Base-by-base conservation (phyloP, 2,329 filamentous ascomycete species). In the Cercospora sojina region DNA sequence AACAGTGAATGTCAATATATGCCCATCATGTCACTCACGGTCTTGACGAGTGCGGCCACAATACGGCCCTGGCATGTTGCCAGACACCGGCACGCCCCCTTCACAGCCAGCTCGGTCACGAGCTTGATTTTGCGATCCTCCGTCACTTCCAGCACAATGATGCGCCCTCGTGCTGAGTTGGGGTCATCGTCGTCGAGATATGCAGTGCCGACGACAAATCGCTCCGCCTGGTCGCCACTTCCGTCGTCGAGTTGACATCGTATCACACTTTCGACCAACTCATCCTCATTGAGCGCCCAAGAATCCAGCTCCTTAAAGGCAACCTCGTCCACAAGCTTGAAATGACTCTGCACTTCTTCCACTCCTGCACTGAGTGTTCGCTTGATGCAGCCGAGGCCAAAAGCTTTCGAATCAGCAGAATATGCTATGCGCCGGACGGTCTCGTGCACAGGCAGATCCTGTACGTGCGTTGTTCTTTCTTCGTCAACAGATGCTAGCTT, bases 121-220 rank as follows among this genome's bases (percentile, higher is more conserved):
- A 91, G 80, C 73, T 91, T 93, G 12, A 95, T 85, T 60, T 87
- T 87, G 59, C 91, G 86, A 61, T 92, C 87, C 64, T 87, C 86
- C 59, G 91, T 90, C 31, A 98, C 87, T 59, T 96, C 93, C 32
- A 98, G 87, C 0, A 98, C 85, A 1, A 98, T 76, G 13, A 99
- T 91, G 12, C 94, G 88, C 0, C 95, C 95, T 41, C 87, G 84
- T n/a, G 84, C 83, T 13, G 84, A 80, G 10, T 79, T 81, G 18
- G 83, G 79, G 2, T 80, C 80, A 9, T 85, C 82, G 35, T 70
- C 86, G 55, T 91, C 88, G 7, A 94, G 76, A 73, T 90, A 93
- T 64, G 91, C 91, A 0, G 95, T 98, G 6, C 95, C 95, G 6
- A 98, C 87, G n/a, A 98, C 82, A 74, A 98, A 98, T 49, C 93